Base-by-base conservation (phyloP, 176 grass and related monocot genomes). In the Triticum monococcum region DNA sequence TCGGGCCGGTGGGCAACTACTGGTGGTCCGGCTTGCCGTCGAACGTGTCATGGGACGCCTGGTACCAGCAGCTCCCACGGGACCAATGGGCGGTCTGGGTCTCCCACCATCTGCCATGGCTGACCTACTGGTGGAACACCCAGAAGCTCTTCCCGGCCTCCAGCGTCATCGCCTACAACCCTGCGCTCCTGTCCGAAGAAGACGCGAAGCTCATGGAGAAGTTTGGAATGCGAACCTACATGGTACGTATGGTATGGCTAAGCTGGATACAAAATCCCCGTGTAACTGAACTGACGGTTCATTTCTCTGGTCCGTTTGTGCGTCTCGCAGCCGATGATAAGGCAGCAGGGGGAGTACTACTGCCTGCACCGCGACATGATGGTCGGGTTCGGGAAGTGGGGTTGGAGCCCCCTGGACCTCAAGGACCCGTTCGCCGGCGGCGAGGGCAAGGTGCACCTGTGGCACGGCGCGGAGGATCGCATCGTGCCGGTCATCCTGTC, bases 71-170 rank as follows among this genome's bases (percentile, higher is more conserved):
- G 85, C 83, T 89, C 37, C 81, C 78, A 18, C 93, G 89, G 80
- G 93, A 98, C 5, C 80, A 89, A 46, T 95, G 85, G 89, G 89
- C 90, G 1, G 87, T 93, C n/a, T 76, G 93, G 78, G 84, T 98
- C 14, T 75, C 93, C 4, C 89, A 93, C 20, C 87, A 95, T 64
- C 43, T 89, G n/a, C 96, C 96, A 24, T 98, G 91, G 88, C 83
- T 98, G 17, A 93, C 88, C n/a, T 94, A 98, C 85, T 95, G 93
- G 93, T 98, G 96, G 91, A 98, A 98, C 77, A 89, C 77, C 60
- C 96, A 93, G 81, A 92, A 83, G 72, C 57, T 85, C 9, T 98
- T 98, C 85, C 88, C 91, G 9, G 67, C 61, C 28, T 98, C 90
- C 37, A 91, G 88, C 74, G 88, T 95, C 78, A 87, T 94, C 33